Evolutionary conservation across 352 stramenopile species (phyloP).

Genomic region (Phytophthora citrophthora): DNA sequence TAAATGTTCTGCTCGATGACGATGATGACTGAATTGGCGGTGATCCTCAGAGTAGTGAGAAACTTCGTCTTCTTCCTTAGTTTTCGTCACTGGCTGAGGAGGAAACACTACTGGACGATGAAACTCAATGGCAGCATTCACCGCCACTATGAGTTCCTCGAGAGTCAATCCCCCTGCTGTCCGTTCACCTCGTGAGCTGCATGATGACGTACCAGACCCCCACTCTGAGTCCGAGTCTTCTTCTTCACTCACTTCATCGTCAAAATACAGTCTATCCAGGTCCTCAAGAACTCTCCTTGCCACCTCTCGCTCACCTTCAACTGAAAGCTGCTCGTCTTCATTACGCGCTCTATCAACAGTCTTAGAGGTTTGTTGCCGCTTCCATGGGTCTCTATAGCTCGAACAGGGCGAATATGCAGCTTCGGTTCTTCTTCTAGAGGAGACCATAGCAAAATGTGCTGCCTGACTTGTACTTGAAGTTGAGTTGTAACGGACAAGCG

Average conservation of each 20-base stretch:
- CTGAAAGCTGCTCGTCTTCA: constrained; percentile 4
- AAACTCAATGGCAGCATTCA: constrained; percentile 66
- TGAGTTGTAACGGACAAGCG: constrained; percentile 26
- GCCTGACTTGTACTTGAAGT: constrained; percentile 27
- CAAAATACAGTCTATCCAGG: constrained; percentile 56
- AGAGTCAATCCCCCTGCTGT: constrained; percentile 37
- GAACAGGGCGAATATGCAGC: constrained; percentile 15
- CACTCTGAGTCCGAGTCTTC: constrained; percentile 19
- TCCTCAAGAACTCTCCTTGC: constrained; percentile 54
- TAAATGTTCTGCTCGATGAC: background rate
- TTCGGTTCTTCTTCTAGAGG: constrained; percentile 2
- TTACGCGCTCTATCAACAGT: background rate
- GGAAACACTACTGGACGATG: constrained; percentile 28
- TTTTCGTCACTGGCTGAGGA: background rate
- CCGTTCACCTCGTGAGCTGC: background rate
- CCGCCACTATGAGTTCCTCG: constrained; percentile 56
- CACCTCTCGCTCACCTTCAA: constrained; percentile 25
- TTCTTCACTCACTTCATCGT: constrained; percentile 18
- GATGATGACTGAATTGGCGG: background rate
- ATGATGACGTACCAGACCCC: constrained; percentile 4
- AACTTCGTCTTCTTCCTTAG: background rate
- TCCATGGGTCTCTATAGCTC: constrained; percentile 6
- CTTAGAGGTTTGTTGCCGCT: background rate
- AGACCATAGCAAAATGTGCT: constrained; percentile 29
- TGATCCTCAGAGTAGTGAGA: background rate